Conservation (phyloP, 495 filamentous ascomycete species). For the Tuber aestivum region DNA sequence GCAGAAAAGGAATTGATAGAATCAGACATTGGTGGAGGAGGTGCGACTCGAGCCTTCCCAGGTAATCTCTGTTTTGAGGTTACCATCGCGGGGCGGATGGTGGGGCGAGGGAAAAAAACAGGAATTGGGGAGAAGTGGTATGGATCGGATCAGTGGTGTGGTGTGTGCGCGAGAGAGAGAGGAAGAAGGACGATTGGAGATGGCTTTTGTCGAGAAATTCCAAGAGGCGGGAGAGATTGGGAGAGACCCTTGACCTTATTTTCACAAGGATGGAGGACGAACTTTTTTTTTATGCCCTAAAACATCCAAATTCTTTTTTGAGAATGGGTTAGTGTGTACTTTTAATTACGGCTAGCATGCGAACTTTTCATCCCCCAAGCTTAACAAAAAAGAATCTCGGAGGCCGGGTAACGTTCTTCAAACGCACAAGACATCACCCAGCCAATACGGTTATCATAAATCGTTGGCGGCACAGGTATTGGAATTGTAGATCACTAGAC, state of each 20-base stretch:
- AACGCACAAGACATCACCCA: conserved; percentile 17
- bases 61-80: neutral
- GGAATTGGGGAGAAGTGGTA: neutral
- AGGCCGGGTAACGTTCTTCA: conserved; percentile 17
- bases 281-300: neutral
- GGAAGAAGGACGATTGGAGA: neutral
- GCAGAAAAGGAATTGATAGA: neutral
- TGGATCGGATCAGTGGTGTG: neutral
- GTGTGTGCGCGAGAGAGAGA: neutral
- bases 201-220: neutral
- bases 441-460: no score
- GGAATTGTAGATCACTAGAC: no score
- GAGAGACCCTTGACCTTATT: neutral
- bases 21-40: neutral
- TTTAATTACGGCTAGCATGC: neutral
- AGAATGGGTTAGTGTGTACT: neutral
- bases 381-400: neutral
- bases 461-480: no score
- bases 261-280: neutral
- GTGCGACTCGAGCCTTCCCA: neutral
- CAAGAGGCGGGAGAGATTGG: neutral
- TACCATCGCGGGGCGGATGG: neutral
- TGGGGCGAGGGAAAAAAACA: neutral
- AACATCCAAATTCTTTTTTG: neutral
- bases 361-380: neutral